A percentile compares a stretch with the other conserved stretches of the same genome.
Evolutionary conservation across 768 basidiomycete genomes (phyloP).

Genomic region (Tylopilus sp.): DNA sequence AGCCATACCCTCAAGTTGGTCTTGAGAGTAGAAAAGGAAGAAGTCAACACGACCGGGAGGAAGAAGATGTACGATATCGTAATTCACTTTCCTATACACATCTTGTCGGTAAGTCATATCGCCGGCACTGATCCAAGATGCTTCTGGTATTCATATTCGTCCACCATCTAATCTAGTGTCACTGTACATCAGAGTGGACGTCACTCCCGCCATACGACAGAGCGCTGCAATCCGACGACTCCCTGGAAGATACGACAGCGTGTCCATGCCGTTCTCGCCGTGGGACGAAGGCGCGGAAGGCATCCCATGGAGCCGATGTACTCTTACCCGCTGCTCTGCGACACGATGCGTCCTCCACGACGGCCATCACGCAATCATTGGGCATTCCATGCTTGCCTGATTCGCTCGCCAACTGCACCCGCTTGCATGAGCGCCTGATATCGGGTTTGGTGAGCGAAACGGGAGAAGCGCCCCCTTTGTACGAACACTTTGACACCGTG

Average conservation of each 20-base stretch:
- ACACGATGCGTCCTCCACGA: conserved; percentile 32
- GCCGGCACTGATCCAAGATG: background rate
- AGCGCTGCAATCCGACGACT: conserved; percentile 12
- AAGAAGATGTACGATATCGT: conserved; percentile 85
- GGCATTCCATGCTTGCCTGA: conserved; percentile 19
- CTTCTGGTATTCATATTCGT: background rate
- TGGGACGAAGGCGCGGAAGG: conserved; percentile 11
- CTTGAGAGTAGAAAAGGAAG: conserved; percentile 80
- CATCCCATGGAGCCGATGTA: background rate
- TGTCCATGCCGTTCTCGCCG: conserved; percentile 44
- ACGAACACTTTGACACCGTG: conserved; percentile 4
- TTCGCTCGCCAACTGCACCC: conserved; percentile 40
- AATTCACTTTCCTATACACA: conserved; percentile 79
- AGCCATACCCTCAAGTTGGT: conserved; percentile 77
- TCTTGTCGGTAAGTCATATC: conserved; percentile 68
- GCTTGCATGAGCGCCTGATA: conserved; percentile 74
- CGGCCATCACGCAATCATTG: conserved; percentile 30
- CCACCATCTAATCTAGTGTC: conserved; percentile 47
- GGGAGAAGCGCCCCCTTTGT: conserved; percentile 79
- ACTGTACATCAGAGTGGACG: conserved; percentile 77
- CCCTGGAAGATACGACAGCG: conserved; percentile 9
- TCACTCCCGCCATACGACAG: conserved; percentile 74
- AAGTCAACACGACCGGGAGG: conserved; percentile 62
- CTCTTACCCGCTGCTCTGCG: conserved; percentile 12
- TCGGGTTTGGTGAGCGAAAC: conserved; percentile 77